phyloP scores from a whole-genome alignment of 495 filamentous ascomycete genomes.

The Aspergillus homomorphus region DNA sequence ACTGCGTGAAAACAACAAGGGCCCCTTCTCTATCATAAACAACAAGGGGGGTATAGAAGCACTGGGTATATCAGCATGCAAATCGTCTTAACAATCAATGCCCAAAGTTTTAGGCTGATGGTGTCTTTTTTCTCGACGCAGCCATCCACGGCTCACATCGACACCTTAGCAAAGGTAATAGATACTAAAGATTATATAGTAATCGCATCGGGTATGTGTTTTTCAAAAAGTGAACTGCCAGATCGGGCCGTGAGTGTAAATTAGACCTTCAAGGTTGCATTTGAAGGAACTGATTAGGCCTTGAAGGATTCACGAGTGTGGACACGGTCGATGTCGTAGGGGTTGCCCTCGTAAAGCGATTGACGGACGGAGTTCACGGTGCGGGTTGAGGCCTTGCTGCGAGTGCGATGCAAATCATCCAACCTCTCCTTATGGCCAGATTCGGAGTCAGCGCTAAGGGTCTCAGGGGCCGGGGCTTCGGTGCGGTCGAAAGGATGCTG shows the following conservation, averaged over 20 bases:
- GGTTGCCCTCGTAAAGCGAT: constrained; percentile 43
- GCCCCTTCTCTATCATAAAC: constrained; percentile 18
- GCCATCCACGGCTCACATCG: constrained; percentile 18
- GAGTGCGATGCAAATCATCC: constrained; percentile 24
- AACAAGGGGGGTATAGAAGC: constrained; percentile 8
- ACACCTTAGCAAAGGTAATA: constrained; percentile 12
- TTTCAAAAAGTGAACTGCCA: not conserved
- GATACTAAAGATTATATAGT: constrained; percentile 23
- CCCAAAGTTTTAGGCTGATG: constrained; percentile 8
- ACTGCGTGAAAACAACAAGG: constrained; percentile 2
- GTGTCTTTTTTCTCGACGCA: constrained; percentile 10
- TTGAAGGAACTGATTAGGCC: constrained; percentile 1
- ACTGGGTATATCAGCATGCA: constrained; percentile 27
- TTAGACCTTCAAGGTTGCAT: not conserved
- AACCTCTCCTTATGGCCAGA: constrained; percentile 21
- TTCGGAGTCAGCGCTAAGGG: constrained; percentile 26
- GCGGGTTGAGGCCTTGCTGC: constrained; percentile 35
- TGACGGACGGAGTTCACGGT: constrained; percentile 27
- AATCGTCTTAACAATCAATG: constrained; percentile 12
- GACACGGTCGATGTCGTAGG: constrained; percentile 46
- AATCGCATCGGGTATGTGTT: not conserved
- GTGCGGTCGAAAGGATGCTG: constrained; percentile 35
- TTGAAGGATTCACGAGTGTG: constrained; percentile 46
- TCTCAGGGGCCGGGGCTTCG: constrained; percentile 35
- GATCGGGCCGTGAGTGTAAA: not conserved